Evolutionary conservation across 371 early-diverging fungal genomes (phyloP), one percentile per base, ranked within the genome.

Genomic region (Haplosporangium sp.): DNA sequence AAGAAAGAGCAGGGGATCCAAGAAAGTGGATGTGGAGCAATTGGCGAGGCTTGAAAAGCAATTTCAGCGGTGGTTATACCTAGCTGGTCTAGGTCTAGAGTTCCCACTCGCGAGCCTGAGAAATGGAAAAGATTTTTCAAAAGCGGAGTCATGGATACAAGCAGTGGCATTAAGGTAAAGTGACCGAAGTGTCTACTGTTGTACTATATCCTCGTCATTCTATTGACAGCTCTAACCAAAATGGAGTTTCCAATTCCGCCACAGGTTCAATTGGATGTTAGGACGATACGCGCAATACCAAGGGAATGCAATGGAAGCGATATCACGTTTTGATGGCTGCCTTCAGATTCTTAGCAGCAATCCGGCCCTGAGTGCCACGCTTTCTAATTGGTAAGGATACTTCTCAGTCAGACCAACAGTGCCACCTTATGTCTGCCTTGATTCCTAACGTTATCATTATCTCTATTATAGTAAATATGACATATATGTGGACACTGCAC

Each of bases 221-320:
- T 14, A 46, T 12, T n/a, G 12, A 11, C n/a, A 46, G 5, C 12
- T 46, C 46, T 14, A 46, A 46, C 46, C n/a, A 12, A 46, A 10
- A 53, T 18, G 41, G 2, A 16, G 20, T 37, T 38, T 18, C n/a
- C 51, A 10, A 47, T 16, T 45, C 6, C 14, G n/a, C 36, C 18
- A 14, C 58, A 66, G 81, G 38, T 29, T 70, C 29, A 53, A 45
- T 40, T 80, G 74, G 60, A 45, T 86, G 6, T 65, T 76, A 41
- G 89, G 87, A 20, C 83, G 85, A 21, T 29, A 83, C 40, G 84
- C 83, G 5, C 86, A 86, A 55, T 87, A 84, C 45, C 60, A 73
- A 7, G 84, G 85, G n/a, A 71, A 85, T 18, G 84, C 84, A 0
- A 77, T 77, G 3, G 73, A 71, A 0, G 88, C 89, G 1, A 80